Conservation (phyloP, 176 grass and related monocot genomes). For the Miscanthus lutarioriparius region DNA sequence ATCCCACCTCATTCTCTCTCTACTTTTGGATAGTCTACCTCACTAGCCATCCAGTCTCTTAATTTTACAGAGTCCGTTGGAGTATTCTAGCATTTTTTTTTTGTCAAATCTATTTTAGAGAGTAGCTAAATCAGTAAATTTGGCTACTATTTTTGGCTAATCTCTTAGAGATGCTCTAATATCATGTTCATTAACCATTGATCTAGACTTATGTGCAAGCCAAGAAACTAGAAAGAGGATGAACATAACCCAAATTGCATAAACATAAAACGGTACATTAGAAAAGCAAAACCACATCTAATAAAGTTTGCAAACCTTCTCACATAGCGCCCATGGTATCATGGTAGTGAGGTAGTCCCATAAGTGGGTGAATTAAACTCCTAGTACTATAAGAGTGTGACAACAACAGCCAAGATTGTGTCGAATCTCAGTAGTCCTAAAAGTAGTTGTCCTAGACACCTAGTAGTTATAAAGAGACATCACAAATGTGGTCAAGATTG, state of each 20-base stretch:
- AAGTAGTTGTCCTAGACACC: background rate
- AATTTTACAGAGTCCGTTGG: too few relatives aligned
- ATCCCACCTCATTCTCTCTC: too few relatives aligned
- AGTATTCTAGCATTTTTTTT: too few relatives aligned
- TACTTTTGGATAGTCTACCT: too few relatives aligned
- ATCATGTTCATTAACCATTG: too few relatives aligned
- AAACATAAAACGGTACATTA: background rate
- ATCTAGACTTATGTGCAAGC: background rate
- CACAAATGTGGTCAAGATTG: background rate
- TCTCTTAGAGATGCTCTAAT: too few relatives aligned
- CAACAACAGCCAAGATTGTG: background rate
- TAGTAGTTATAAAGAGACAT: background rate
- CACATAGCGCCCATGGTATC: background rate
- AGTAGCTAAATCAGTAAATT: too few relatives aligned
- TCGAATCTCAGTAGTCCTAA: background rate
- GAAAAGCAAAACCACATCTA: background rate
- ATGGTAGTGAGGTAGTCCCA: background rate
- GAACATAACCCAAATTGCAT: background rate
- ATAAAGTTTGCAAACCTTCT: background rate
- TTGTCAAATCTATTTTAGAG: too few relatives aligned
- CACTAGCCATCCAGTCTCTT: too few relatives aligned
- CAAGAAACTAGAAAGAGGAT: background rate
- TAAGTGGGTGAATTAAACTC: background rate
- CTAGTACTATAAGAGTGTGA: background rate
- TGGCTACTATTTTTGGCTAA: too few relatives aligned